A percentile compares a stretch with the other conserved stretches of the same genome.
Conservation (phyloP, 192 early-diverging fungal species). For the Mortierella claussenii region DNA sequence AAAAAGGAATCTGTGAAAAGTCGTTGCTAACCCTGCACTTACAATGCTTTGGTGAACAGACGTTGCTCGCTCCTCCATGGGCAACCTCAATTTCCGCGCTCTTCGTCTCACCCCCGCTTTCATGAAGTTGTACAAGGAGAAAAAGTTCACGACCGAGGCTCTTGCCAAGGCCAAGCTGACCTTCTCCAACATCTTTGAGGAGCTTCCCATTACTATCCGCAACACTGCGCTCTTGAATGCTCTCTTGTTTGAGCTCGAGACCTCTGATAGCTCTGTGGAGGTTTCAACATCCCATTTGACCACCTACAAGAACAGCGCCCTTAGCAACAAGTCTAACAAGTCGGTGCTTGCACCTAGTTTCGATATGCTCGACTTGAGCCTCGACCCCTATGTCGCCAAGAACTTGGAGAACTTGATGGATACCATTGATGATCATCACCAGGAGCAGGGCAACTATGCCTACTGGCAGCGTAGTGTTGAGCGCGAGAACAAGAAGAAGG, state of each 20-base stretch:
- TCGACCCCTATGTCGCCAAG: slow-evolving; percentile 89
- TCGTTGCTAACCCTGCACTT: no score
- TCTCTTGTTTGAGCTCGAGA: slow-evolving; percentile 73
- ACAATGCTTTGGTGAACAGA: no score
- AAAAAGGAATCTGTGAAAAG: neutral
- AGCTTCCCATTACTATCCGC: slow-evolving; percentile 88
- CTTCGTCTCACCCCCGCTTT: slow-evolving; percentile 89
- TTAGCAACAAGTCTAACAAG: slow-evolving; percentile 43
- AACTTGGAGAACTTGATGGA: slow-evolving; percentile 85
- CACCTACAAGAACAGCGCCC: slow-evolving; percentile 57
- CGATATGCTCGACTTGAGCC: slow-evolving; percentile 81
- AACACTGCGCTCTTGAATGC: slow-evolving; percentile 84
- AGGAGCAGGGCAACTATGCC: slow-evolving; percentile 92
- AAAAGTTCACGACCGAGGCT: slow-evolving; percentile 87
- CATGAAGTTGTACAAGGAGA: slow-evolving; percentile 83
- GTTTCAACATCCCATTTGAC: slow-evolving; percentile 72
- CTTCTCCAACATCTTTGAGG: slow-evolving; percentile 88
- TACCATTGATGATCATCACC: slow-evolving; percentile 88
- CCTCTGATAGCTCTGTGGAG: slow-evolving; percentile 60
- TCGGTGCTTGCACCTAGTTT: slow-evolving; percentile 67
- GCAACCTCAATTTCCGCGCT: slow-evolving; percentile 88
- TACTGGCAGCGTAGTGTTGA: slow-evolving; percentile 94
- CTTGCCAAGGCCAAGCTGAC: slow-evolving; percentile 82
- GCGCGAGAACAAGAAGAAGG: slow-evolving; percentile 85
- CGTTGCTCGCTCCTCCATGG: slow-evolving; percentile 83